A percentile compares a stretch with the other conserved stretches of the same genome.
These are phyloP conservation scores for Myrica gale DNA, from an alignment of 306 rosid genomes.

Conservation along the genomic window DNA sequence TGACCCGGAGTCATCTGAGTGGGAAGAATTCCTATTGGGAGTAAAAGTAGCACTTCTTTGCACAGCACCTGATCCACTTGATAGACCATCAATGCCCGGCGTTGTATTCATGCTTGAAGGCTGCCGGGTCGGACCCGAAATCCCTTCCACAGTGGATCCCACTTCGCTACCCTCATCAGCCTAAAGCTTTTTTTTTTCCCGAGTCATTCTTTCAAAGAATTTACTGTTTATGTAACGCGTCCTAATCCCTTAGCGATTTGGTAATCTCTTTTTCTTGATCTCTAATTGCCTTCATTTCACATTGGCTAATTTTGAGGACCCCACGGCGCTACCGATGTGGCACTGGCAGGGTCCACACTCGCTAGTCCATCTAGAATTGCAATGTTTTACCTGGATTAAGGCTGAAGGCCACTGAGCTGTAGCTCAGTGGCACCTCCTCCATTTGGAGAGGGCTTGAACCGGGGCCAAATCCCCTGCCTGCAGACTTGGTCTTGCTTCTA, in stretches of 20 bases:
- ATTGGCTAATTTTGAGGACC: background rate
- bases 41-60: constrained; percentile 75
- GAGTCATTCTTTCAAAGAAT: constrained; percentile 12
- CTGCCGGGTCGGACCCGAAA: constrained; percentile 77
- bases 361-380: constrained; percentile 30
- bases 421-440: too few relatives aligned
- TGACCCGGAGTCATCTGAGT: constrained; percentile 82
- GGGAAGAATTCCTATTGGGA: constrained; percentile 87
- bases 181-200: constrained; percentile 21
- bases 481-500: too few relatives aligned
- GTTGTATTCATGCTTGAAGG: constrained; percentile 93
- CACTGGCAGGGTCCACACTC: background rate
- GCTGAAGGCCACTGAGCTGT: too few relatives aligned
- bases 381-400: constrained; percentile 10
- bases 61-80: constrained; percentile 85
- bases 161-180: constrained; percentile 72
- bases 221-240: constrained; percentile 8
- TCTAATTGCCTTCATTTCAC: background rate
- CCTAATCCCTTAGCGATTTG: too few relatives aligned
- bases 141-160: constrained; percentile 83
- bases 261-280: background rate
- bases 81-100: constrained; percentile 72
- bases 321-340: constrained; percentile 36
- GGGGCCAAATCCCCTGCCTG: too few relatives aligned
- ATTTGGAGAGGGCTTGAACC: too few relatives aligned